Base-by-base conservation (phyloP, 2,329 filamentous ascomycete genomes). In the Mycogone perniciosa region DNA sequence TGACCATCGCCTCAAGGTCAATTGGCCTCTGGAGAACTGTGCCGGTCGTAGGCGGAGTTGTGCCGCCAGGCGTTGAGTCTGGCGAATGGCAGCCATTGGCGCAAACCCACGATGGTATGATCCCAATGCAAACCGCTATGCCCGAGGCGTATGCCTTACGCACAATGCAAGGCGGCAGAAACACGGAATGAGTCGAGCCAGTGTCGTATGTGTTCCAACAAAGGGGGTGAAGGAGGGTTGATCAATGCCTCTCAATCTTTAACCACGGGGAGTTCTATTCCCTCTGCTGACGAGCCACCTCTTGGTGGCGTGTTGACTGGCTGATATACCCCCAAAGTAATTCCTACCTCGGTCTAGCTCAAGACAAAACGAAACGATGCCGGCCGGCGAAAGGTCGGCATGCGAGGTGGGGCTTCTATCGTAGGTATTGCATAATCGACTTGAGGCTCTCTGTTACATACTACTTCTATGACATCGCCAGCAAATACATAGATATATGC, bases 61-160 rank as follows among this genome's bases (percentile, higher is more conserved):
- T 52, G 62, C 57, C 50, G 58, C 61, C 57, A 65, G 54, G 56
- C 64, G 62, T 49, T 62, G 64, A 44, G 57, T 53, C 54, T 60
- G 57, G 57, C 60, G 60, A 50, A 57, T 59, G 50, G 63, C 59
- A 57, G 67, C 64, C 67, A 68, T 67, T 39, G 45, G 30, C 34
- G 39, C 26, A 31, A 46, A 29, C 11, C 37, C 37, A 39, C 44
- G 40, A 38, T 43, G 44, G 50, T 41, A 42, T 34, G 48, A 37
- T 39, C 35, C 30, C 33, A 20, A 33, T 20, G 30, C 30, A 29
- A 20, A 20, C 20, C 20, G 20, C 20, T 20, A 20, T 20, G 20
- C 20, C 20, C 20, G 20, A 20, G 20, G 20, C 20, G 20, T 20
- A 20, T 20, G 20, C 20, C 20, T 20, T 20, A 20, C 20, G 20